Base-by-base conservation (phyloP, 2,329 filamentous ascomycete genomes). In the Xylariaceae sp. region DNA sequence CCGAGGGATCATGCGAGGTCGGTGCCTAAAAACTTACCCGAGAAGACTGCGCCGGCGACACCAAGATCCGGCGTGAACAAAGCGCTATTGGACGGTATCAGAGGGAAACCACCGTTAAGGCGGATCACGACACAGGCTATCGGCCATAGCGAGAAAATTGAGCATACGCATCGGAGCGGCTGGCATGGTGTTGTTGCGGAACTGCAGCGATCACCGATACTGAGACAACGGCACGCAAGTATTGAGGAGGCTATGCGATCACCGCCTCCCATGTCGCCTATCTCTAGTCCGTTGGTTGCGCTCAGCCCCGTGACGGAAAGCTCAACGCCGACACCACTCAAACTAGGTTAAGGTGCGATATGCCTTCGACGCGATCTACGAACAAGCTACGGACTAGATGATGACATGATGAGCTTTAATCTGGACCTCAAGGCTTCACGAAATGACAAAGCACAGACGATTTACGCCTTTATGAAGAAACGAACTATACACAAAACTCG, bases 101-200 rank as follows among this genome's bases (percentile, higher is more conserved):
- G 66, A 51, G 70, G 71, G 49, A 74, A 70, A 46, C 75, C 77
- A 31, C 75, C 77, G 7, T 58, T 79, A 53, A 72, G 79, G 47
- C 71, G 78, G 50, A 60, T 83, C 42, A 77, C 77, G 6, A 80
- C 77, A 1, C 75, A 76, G 56, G 68, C 76, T 7, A 75, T 80
- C 53, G 76, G 78, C 9, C 76, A 80, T 55, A 72, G 71, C 54
- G 75, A 80, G 44, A 71, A 71, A 40, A 67, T 74, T 32, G 70
- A 71, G 40, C 68, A 68, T 36, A 69, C 68, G 17, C 78, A 81
- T 45, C 75, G 75, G 47, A 68, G 70, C 53, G 80, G 81, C 22
- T 86, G 82, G 82, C 77, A 78, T 17, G 80, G 81, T 22, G 81
- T 86, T 6, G 78, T 86, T 18, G 71, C 79, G 47, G 82, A 86